Conservation (phyloP, 345 rosid genomes). For the Sonneratia caseolaris region DNA sequence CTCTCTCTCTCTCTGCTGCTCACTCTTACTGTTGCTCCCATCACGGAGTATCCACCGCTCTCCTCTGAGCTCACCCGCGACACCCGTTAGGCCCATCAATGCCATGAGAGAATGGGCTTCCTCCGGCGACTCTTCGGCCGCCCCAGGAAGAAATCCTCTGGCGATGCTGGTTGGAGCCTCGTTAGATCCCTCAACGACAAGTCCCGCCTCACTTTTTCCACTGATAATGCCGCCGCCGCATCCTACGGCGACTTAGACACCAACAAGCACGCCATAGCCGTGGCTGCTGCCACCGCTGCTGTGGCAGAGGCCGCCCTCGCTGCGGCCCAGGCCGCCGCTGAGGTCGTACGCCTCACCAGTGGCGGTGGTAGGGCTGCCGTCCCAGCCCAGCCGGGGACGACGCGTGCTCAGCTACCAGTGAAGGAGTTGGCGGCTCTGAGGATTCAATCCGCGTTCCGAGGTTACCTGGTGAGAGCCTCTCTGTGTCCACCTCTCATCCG, state of each 20-base stretch:
- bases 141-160: slow-evolving; percentile 19
- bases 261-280: slow-evolving; percentile 74
- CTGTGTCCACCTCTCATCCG: too few species aligned
- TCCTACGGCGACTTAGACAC: slow-evolving; percentile 35
- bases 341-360: slow-evolving; percentile 75
- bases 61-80: too few species aligned
- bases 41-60: too few species aligned
- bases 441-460: slow-evolving; percentile 87
- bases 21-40: background rate
- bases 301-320: slow-evolving; percentile 88
- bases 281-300: slow-evolving; percentile 84
- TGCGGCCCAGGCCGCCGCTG: slow-evolving; percentile 92
- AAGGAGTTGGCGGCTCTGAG: slow-evolving; percentile 46
- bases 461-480: slow-evolving; percentile 64
- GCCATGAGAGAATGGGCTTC: slow-evolving; percentile 52
- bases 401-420: slow-evolving; percentile 3
- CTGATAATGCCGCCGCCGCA: too few species aligned
- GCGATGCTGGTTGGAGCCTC: slow-evolving; percentile 43
- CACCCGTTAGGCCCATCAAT: slow-evolving; percentile 3
- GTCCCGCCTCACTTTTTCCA: too few species aligned
- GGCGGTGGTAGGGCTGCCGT: slow-evolving; percentile 12
- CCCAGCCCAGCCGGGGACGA: background rate
- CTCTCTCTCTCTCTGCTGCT: background rate
- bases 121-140: slow-evolving; percentile 65
- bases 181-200: slow-evolving; percentile 31